Evolutionary conservation across 2,329 filamentous ascomycete species (phyloP).

Genomic region (Xylariaceae sp.): DNA sequence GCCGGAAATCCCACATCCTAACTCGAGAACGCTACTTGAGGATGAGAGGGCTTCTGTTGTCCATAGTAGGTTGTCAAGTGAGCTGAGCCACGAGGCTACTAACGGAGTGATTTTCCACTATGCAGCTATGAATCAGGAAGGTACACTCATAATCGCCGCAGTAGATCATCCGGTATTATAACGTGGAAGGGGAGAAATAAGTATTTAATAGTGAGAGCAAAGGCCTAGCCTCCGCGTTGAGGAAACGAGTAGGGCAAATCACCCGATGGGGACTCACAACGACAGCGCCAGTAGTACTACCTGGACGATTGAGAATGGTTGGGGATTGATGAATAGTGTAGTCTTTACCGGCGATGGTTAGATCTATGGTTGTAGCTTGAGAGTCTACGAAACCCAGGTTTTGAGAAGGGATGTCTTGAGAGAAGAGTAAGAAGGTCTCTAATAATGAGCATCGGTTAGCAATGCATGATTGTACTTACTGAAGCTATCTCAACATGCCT

Average conservation of each 20-base stretch:
- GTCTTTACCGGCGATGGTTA: slow-evolving; percentile 73
- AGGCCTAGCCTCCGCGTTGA: not conserved
- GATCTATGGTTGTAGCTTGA: slow-evolving; percentile 66
- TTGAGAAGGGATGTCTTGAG: slow-evolving; percentile 73
- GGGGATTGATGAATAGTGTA: slow-evolving; percentile 85
- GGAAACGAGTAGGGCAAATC: not conserved
- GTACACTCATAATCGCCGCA: not conserved
- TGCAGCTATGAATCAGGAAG: not conserved
- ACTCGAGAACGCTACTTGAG: slow-evolving; percentile 72
- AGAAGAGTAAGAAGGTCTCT: slow-evolving; percentile 92
- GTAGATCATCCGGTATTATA: not conserved
- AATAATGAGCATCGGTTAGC: slow-evolving; percentile 10
- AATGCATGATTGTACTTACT: slow-evolving; percentile 15
- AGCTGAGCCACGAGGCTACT: slow-evolving; percentile 80
- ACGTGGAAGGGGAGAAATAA: not conserved
- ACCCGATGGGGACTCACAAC: slow-evolving; percentile 49
- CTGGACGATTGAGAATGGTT: slow-evolving; percentile 74
- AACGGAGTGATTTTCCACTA: slow-evolving; percentile 85
- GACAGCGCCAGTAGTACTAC: slow-evolving; percentile 79
- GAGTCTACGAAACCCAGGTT: slow-evolving; percentile 87
- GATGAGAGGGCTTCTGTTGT: slow-evolving; percentile 57
- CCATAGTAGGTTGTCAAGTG: slow-evolving; percentile 68
- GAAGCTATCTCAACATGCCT: slow-evolving; percentile 26
- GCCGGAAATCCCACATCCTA: slow-evolving; percentile 88
- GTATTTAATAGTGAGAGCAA: not conserved